phyloP scores from a whole-genome alignment of 2,329 filamentous ascomycete genomes.

The Monilinia vaccinii-corymbosi region DNA sequence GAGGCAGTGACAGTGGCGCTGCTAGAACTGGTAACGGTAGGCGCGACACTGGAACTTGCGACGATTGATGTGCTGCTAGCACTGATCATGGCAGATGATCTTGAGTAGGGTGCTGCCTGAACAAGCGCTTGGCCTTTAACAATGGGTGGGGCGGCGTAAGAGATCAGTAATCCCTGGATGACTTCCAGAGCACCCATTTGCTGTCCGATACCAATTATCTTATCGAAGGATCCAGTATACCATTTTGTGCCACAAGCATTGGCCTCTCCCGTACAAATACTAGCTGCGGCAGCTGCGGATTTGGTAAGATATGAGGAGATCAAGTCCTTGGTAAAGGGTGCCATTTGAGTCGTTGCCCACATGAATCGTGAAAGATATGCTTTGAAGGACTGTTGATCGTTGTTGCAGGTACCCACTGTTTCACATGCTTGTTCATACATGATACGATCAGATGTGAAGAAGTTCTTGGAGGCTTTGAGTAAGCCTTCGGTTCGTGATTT shows the following conservation, averaged over 20 bases:
- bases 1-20: neutral
- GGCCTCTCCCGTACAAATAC: constrained; percentile 46
- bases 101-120: constrained; percentile 4
- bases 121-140: constrained; percentile 12
- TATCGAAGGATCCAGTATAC: constrained; percentile 50
- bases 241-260: constrained; percentile 50
- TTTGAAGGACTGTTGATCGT: constrained; percentile 61
- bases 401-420: constrained; percentile 44
- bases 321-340: constrained; percentile 42
- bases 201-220: constrained; percentile 47
- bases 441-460: constrained; percentile 49
- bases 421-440: constrained; percentile 64
- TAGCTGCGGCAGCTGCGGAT: constrained; percentile 46
- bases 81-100: neutral
- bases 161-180: constrained; percentile 48
- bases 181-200: constrained; percentile 57
- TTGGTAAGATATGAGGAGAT: constrained; percentile 41
- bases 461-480: constrained; percentile 41
- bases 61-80: neutral
- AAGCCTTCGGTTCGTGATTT: constrained; percentile 42
- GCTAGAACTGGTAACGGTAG: neutral
- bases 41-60: neutral
- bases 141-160: constrained; percentile 26
- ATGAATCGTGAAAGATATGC: constrained; percentile 57
- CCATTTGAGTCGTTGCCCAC: constrained; percentile 47